These are phyloP conservation scores for Coniella lustricola DNA, from an alignment of 2,329 filamentous ascomycete genomes.

Conservation along the genomic window DNA sequence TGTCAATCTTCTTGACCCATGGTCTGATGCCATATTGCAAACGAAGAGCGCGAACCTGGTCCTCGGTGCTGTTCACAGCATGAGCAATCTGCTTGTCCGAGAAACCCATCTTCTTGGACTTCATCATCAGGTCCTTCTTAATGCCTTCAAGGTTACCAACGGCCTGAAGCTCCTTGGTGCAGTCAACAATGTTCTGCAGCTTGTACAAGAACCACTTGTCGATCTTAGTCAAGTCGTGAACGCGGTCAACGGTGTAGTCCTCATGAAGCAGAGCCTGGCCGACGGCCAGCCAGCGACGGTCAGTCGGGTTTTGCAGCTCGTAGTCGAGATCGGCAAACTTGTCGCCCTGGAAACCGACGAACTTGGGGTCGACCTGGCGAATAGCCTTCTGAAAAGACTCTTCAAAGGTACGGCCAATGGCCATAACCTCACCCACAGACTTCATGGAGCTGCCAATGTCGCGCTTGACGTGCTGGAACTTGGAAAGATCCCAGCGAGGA, in stretches of 20 bases:
- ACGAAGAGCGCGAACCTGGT: slow-evolving; percentile 79
- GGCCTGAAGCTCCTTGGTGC: slow-evolving; percentile 76
- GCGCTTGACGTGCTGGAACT: slow-evolving; percentile 98
- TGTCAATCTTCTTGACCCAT: slow-evolving; percentile 98
- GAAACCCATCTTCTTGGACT: slow-evolving; percentile 97
- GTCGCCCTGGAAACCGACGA: slow-evolving; percentile 89
- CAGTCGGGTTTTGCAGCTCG: slow-evolving; percentile 84
- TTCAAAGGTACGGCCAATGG: slow-evolving; percentile 95
- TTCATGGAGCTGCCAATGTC: slow-evolving; percentile 99
- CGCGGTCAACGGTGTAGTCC: slow-evolving; percentile 83
- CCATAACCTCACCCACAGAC: slow-evolving; percentile 98
- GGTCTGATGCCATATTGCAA: slow-evolving; percentile 83
- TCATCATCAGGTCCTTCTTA: slow-evolving; percentile 80
- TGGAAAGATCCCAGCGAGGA: slow-evolving; percentile 94
- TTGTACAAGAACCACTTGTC: slow-evolving; percentile 99
- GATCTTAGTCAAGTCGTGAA: slow-evolving; percentile 95
- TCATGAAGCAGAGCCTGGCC: slow-evolving; percentile 98
- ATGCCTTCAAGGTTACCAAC: slow-evolving; percentile 76
- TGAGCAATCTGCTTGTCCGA: slow-evolving; percentile 91
- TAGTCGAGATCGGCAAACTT: slow-evolving; percentile 90
- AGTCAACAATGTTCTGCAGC: slow-evolving; percentile 93
- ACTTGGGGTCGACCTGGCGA: slow-evolving; percentile 89
- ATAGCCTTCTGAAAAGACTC: slow-evolving; percentile 99
- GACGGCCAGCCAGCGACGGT: slow-evolving; percentile 94
- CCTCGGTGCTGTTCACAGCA: slow-evolving; percentile 78